Evolutionary conservation across 1,284 basidiomycete genomes (phyloP).

Genomic region (Cutaneotrichosporon sp.): DNA sequence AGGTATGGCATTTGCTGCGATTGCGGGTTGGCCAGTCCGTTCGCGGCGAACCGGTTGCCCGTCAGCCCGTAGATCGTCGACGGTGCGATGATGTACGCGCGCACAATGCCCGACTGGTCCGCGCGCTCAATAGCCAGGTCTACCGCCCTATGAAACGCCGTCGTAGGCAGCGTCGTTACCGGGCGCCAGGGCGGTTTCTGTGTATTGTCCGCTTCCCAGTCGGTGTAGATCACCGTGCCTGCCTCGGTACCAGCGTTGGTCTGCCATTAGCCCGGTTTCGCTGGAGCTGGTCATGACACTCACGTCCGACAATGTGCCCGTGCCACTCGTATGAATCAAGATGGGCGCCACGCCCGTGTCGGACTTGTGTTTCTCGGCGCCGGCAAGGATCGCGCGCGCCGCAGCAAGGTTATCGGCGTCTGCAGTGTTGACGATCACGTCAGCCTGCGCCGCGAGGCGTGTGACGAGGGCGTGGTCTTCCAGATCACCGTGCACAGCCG

Average conservation of each 20-base stretch:
- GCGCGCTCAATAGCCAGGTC: constrained; percentile 42
- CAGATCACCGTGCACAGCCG: constrained; percentile 25
- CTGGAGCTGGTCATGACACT: not conserved
- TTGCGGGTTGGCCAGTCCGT: constrained; percentile 36
- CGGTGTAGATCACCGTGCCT: constrained; percentile 37
- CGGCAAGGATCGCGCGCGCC: constrained; percentile 39
- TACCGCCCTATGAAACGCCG: constrained; percentile 34
- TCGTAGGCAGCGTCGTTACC: constrained; percentile 30
- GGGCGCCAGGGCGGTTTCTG: constrained; percentile 34
- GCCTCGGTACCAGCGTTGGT: constrained; percentile 1
- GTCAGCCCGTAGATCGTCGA: constrained; percentile 47
- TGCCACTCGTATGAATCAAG: constrained; percentile 48
- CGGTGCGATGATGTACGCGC: constrained; percentile 46
- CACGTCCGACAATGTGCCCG: constrained; percentile 40
- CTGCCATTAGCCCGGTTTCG: not conserved
- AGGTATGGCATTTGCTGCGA: constrained; percentile 39
- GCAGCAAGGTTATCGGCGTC: constrained; percentile 41
- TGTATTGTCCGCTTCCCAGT: constrained; percentile 26
- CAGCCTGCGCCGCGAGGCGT: constrained; percentile 31
- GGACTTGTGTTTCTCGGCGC: constrained; percentile 38
- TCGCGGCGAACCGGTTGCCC: constrained; percentile 33
- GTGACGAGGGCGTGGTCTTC: constrained; percentile 32
- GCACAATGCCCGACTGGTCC: constrained; percentile 35
- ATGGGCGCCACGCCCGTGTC: constrained; percentile 36
- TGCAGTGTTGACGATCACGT: constrained; percentile 43